phyloP scores from a whole-genome alignment of 2,329 filamentous ascomycete species.

The Exophiala dermatitidis region DNA sequence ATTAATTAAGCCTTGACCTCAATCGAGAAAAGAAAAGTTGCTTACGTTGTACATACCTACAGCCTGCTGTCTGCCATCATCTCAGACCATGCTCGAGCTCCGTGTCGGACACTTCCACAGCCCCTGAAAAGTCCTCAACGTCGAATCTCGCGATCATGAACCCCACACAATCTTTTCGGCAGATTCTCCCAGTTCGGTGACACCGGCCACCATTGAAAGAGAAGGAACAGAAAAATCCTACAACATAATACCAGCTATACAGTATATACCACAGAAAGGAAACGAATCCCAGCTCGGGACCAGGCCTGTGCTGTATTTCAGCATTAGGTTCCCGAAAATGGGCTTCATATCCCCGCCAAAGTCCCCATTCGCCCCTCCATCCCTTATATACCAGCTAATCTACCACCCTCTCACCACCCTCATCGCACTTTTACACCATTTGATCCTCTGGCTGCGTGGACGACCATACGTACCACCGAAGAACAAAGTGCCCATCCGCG shows the following conservation, averaged over 20 bases:
- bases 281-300: too few relatives aligned
- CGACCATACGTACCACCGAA: slow-evolving; percentile 53
- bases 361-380: slow-evolving; percentile 44
- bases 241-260: not conserved
- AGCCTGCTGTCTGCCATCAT: too few relatives aligned
- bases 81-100: too few relatives aligned
- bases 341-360: slow-evolving; percentile 15
- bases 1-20: not conserved
- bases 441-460: slow-evolving; percentile 62
- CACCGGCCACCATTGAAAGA: not conserved
- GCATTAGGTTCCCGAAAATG: slow-evolving; percentile 3
- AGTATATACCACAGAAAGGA: too few relatives aligned
- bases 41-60: too few relatives aligned
- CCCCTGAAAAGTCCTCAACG: too few relatives aligned
- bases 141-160: not conserved
- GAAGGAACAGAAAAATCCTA: not conserved
- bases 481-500: slow-evolving; percentile 52
- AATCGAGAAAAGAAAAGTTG: not conserved
- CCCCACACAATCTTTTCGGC: not conserved
- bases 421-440: slow-evolving; percentile 55
- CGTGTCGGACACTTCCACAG: too few relatives aligned
- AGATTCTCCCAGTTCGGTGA: not conserved
- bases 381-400: slow-evolving; percentile 56
- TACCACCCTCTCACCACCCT: slow-evolving; percentile 61
- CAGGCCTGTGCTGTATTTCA: not conserved